phyloP scores from a whole-genome alignment of 2,329 filamentous ascomycete species.

The Aspergillus terreus region DNA sequence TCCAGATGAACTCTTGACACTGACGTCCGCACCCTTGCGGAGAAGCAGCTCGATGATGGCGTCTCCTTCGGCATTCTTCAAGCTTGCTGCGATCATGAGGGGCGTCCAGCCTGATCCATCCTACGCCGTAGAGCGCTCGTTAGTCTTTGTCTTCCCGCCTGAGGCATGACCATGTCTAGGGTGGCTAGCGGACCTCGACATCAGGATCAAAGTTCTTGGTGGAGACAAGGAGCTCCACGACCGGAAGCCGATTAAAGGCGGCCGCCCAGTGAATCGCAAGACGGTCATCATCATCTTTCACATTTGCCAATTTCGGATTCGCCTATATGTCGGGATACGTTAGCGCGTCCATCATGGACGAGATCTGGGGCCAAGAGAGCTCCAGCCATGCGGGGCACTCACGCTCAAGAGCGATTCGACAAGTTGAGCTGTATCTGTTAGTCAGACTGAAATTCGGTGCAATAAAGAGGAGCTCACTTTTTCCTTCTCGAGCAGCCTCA shows the following conservation, averaged over 20 bases:
- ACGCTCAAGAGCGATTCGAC: conserved; percentile 74
- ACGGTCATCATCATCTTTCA: conserved; percentile 79
- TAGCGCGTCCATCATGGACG: not conserved
- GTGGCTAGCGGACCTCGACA: conserved; percentile 56
- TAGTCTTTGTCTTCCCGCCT: not conserved
- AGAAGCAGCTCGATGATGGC: conserved; percentile 44
- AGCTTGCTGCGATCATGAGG: conserved; percentile 48
- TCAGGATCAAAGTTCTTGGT: conserved; percentile 77
- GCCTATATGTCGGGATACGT: conserved; percentile 47
- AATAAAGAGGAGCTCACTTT: conserved; percentile 51
- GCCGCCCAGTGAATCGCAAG: conserved; percentile 92
- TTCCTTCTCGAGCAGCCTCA: conserved; percentile 79
- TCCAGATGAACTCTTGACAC: conserved; percentile 39
- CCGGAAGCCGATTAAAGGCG: conserved; percentile 73
- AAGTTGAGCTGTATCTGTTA: conserved; percentile 52
- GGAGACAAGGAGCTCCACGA: conserved; percentile 69
- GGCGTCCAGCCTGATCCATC: conserved; percentile 50
- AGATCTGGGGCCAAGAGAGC: not conserved
- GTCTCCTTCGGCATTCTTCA: conserved; percentile 45
- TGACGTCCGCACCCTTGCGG: conserved; percentile 46
- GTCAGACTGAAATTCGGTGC: conserved; percentile 10
- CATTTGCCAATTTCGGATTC: conserved; percentile 72
- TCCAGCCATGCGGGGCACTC: conserved; percentile 32
- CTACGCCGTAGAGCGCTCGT: conserved; percentile 18
- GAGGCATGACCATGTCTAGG: not conserved